These are phyloP conservation scores for Debaryomyces maramus DNA, from an alignment of 805 yeast genomes.

Conservation along the genomic window DNA sequence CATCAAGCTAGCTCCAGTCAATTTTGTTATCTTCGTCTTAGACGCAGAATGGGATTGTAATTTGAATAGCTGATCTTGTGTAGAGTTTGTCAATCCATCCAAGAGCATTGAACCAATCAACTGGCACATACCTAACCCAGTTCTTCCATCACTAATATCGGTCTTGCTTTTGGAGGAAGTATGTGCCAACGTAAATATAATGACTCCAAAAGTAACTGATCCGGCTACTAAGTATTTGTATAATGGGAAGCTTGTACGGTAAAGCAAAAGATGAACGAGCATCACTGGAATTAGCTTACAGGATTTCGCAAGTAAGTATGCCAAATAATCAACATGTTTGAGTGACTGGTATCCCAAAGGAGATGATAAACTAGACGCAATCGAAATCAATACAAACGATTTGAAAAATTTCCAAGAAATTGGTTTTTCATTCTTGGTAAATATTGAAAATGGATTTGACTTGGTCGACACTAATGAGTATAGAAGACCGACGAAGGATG, in stretches of 20 bases:
- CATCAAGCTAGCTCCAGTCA: conserved; percentile 91
- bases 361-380: conserved; percentile 76
- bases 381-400: conserved; percentile 54
- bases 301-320: conserved; percentile 83
- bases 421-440: conserved; percentile 29
- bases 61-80: conserved; percentile 83
- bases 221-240: conserved; percentile 78
- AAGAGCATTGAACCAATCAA: conserved; percentile 65
- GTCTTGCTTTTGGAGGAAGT: conserved; percentile 24
- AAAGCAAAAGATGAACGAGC: conserved; percentile 71
- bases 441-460: conserved; percentile 26
- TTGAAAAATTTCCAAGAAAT: conserved; percentile 20
- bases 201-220: conserved; percentile 81
- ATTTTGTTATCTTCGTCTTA: conserved; percentile 18
- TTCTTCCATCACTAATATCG: conserved; percentile 42
- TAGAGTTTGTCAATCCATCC: conserved; percentile 91
- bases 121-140: conserved; percentile 57
- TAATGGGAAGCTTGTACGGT: conserved; percentile 67
- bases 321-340: conserved; percentile 80
- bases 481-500: conserved; percentile 62
- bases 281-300: conserved; percentile 95
- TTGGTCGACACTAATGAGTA: conserved; percentile 48
- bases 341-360: conserved; percentile 82
- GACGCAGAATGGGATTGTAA: conserved; percentile 18
- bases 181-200: conserved; percentile 65